Evolutionary conservation across 495 filamentous ascomycete genomes (phyloP).

Genomic region (Achaetomiella virescens): DNA sequence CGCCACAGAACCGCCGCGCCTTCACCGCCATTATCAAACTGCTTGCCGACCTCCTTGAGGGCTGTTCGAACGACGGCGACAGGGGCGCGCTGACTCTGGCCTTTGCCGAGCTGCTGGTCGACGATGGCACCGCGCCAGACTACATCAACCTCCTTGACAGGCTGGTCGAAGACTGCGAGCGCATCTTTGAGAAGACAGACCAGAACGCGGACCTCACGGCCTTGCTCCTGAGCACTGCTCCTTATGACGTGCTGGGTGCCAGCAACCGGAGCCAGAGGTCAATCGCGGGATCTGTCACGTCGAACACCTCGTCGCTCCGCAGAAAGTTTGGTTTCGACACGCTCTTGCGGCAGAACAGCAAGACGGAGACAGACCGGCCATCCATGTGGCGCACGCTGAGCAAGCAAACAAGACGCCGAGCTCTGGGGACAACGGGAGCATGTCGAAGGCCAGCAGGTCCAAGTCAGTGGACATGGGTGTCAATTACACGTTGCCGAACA

Average conservation of each 20-base stretch:
- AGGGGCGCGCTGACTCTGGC: constrained; percentile 83
- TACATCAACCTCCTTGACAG: constrained; percentile 89
- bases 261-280: constrained; percentile 41
- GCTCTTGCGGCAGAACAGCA: constrained; percentile 70
- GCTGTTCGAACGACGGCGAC: constrained; percentile 90
- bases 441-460: constrained; percentile 63
- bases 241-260: constrained; percentile 44
- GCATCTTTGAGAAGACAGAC: constrained; percentile 69
- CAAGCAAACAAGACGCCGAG: constrained; percentile 63
- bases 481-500: constrained; percentile 40
- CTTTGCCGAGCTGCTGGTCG: constrained; percentile 81
- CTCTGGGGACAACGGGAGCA: constrained; percentile 48
- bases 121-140: constrained; percentile 68
- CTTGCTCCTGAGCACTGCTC: constrained; percentile 26
- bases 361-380: constrained; percentile 58
- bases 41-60: constrained; percentile 82
- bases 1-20: constrained; percentile 86
- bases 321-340: constrained; percentile 74
- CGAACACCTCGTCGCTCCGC: constrained; percentile 75
- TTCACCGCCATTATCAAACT: constrained; percentile 79
- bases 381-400: constrained; percentile 86
- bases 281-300: constrained; percentile 46
- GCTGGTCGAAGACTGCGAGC: constrained; percentile 85
- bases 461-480: constrained; percentile 73
- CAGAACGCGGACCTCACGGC: constrained; percentile 35